These are phyloP conservation scores for Suillus sp. DNA, from an alignment of 768 basidiomycete species.

Conservation along the genomic window DNA sequence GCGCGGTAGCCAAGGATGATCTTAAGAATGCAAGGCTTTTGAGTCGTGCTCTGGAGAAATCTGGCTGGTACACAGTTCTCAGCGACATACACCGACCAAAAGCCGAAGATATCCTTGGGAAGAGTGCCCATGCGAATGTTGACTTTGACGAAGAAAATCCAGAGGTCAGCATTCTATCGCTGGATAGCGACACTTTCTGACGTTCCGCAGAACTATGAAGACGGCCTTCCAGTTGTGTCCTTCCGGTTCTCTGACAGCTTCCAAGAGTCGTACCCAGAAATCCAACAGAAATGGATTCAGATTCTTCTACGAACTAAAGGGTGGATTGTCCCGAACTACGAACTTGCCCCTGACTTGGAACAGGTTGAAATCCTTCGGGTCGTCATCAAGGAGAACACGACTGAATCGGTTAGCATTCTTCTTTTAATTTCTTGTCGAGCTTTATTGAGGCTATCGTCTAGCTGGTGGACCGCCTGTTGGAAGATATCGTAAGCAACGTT, in stretches of 20 bases:
- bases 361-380: slow-evolving; percentile 61
- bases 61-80: slow-evolving; percentile 52
- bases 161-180: slow-evolving; percentile 44
- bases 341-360: slow-evolving; percentile 54
- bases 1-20: slow-evolving; percentile 47
- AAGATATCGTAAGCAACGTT: slow-evolving; percentile 58
- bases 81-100: slow-evolving; percentile 56
- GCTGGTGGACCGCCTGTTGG: slow-evolving; percentile 65
- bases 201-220: slow-evolving; percentile 41
- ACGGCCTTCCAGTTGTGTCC: slow-evolving; percentile 55
- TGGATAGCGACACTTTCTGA: slow-evolving; percentile 36
- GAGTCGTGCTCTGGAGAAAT: slow-evolving; percentile 61
- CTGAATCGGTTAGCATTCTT: slow-evolving; percentile 46
- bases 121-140: slow-evolving; percentile 30
- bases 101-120: slow-evolving; percentile 19
- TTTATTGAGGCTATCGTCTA: slow-evolving; percentile 25
- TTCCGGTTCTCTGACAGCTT: slow-evolving; percentile 59
- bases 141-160: slow-evolving; percentile 53
- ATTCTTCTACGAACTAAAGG: slow-evolving; percentile 47
- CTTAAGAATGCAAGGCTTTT: slow-evolving; percentile 66
- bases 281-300: slow-evolving; percentile 63
- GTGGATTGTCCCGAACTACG: slow-evolving; percentile 66
- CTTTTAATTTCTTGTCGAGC: slow-evolving; percentile 20
- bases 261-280: slow-evolving; percentile 51
- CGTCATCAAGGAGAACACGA: slow-evolving; percentile 58